These are phyloP conservation scores for Vachellia collinsii DNA, from an alignment of 306 rosid species.

Conservation along the genomic window DNA sequence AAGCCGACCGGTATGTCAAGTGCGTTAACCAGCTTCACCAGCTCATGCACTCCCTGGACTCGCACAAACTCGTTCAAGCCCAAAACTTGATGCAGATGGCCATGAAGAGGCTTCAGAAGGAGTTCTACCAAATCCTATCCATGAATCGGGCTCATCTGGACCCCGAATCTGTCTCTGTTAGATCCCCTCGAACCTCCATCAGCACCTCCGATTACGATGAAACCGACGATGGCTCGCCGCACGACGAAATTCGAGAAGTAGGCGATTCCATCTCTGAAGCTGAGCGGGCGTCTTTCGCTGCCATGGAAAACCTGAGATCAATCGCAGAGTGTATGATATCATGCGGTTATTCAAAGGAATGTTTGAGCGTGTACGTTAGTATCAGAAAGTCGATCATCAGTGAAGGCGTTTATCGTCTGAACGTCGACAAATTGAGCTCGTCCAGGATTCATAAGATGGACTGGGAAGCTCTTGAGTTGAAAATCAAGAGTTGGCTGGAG, in stretches of 20 bases:
- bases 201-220: conserved; percentile 55
- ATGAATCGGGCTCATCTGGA: conserved; percentile 58
- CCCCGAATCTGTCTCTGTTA: conserved; percentile 54
- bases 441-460: conserved; percentile 9
- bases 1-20: conserved; percentile 58
- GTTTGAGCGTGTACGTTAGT: conserved; percentile 53
- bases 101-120: conserved; percentile 74
- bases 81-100: conserved; percentile 70
- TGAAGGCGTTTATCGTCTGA: conserved; percentile 39
- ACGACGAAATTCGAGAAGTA: conserved; percentile 43
- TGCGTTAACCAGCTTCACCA: conserved; percentile 62
- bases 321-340: conserved; percentile 85
- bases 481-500: conserved; percentile 53
- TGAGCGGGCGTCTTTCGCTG: conserved; percentile 51
- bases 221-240: conserved; percentile 35
- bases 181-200: conserved; percentile 60
- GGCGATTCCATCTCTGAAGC: conserved; percentile 62
- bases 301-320: conserved; percentile 56
- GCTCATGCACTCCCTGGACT: conserved; percentile 63
- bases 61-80: conserved; percentile 51
- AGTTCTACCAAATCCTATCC: conserved; percentile 69
- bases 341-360: conserved; percentile 77
- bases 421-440: conserved; percentile 7
- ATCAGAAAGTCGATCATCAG: conserved; percentile 70
- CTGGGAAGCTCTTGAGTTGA: conserved; percentile 30